Evolutionary conservation across 1,139 yeast species (phyloP).

Genomic region (Geotrichum histeridarum): DNA sequence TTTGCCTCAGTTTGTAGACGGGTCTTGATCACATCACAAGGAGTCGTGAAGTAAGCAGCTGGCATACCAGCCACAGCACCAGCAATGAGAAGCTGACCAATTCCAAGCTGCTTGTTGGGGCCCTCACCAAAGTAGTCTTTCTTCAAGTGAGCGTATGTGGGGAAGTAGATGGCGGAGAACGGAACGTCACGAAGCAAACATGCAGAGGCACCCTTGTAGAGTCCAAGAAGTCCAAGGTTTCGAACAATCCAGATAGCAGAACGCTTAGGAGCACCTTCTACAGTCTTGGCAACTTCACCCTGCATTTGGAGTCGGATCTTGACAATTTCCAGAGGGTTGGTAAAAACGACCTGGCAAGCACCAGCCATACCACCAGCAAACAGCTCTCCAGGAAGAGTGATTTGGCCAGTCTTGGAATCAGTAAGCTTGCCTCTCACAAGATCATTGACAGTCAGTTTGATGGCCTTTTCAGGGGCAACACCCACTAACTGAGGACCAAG

Average conservation of each 20-base stretch:
- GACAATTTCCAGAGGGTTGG: slow-evolving; percentile 93
- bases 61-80: slow-evolving; percentile 99
- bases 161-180: slow-evolving; percentile 94
- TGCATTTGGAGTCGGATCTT: slow-evolving; percentile 93
- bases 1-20: slow-evolving; percentile 84
- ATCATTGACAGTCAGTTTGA: slow-evolving; percentile 91
- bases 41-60: slow-evolving; percentile 92
- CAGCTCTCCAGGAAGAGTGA: slow-evolving; percentile 69
- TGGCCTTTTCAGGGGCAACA: slow-evolving; percentile 97
- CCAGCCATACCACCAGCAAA: slow-evolving; percentile 93
- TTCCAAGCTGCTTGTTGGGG: slow-evolving; percentile 58
- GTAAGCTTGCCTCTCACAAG: slow-evolving; percentile 72
- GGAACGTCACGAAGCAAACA: slow-evolving; percentile 94
- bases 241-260: slow-evolving; percentile 71
- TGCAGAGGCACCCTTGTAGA: slow-evolving; percentile 91
- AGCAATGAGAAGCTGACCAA: slow-evolving; percentile 77
- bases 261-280: slow-evolving; percentile 38
- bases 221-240: slow-evolving; percentile 75
- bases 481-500: slow-evolving; percentile 92
- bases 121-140: slow-evolving; percentile 77
- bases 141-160: slow-evolving; percentile 90
- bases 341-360: slow-evolving; percentile 91
- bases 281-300: slow-evolving; percentile 58
- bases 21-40: slow-evolving; percentile 94
- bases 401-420: slow-evolving; percentile 43